Evolutionary conservation across 1,284 basidiomycete genomes (phyloP), one percentile per base, ranked within the genome.

Genomic region (Sporisorium exsertum): DNA sequence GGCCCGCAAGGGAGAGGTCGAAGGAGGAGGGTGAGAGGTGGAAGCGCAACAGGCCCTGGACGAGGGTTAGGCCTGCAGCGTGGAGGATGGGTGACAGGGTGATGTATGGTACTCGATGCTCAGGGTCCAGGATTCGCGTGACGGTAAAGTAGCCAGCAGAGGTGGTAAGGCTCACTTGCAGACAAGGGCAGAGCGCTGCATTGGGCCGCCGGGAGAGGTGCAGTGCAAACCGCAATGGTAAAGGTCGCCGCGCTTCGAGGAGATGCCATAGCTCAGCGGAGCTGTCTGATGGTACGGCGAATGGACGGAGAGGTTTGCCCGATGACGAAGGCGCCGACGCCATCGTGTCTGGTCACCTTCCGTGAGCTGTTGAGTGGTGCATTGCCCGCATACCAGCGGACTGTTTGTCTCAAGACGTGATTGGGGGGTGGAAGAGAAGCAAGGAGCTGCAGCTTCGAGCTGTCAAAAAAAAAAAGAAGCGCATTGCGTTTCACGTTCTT

Each of bases 91-190:
- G 58, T 6, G 60, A 35, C 5, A 78, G 76, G 3, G 72, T 61
- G 43, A 78, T 50, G 53, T 70, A 78, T 0, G 76, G 76, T 5
- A 58, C 37, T 3, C 61, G 55, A 22, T 74, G 71, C 26, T 78
- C 76, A 0, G 76, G 76, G 29, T 78, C 76, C 5, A 78, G 56
- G 40, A 78, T 74, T 15, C 76, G 66, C 0, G 64, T 59, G 12
- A 73, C 58, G 1, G 54, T 43, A 16, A 43, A 20, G 9, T n/a
- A 49, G 5, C 8, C 18, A 33, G 29, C 7, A 20, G 27, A 3
- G 18, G 51, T 43, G 18, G 51, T 24, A 2, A 76, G 50, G 9
- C 50, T 27, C 18, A 50, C 64, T 22, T 66, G 32, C 0, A 76
- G 58, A 33, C 64, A 67, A 1, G 73, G 73, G 16, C 73, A 76